Evolutionary conservation across 257 asterid genomes (phyloP).

Genomic region (Avicennia marina): DNA sequence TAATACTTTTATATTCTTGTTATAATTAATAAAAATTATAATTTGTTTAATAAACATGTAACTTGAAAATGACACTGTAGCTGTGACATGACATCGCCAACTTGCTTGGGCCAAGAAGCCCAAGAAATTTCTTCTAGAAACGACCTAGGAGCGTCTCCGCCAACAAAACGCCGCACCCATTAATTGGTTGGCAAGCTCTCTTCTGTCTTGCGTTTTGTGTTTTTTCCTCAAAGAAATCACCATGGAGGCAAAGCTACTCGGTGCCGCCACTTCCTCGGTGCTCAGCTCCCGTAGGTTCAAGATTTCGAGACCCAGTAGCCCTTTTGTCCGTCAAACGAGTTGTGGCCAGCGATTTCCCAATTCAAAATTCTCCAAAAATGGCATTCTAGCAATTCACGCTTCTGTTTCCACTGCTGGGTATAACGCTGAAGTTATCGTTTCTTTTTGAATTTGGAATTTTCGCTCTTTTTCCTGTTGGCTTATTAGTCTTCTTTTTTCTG

Average conservation of each 20-base stretch:
- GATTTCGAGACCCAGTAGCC: constrained; percentile 19
- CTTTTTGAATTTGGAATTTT: not conserved
- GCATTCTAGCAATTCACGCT: constrained; percentile 41
- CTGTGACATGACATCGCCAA: too few species aligned
- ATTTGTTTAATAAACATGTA: too few species aligned
- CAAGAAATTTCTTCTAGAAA: too few species aligned
- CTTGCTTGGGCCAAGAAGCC: not conserved
- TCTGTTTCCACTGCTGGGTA: constrained; percentile 48
- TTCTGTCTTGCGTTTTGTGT: too few species aligned
- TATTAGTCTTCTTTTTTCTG: not conserved
- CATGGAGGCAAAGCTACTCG: constrained; percentile 57
- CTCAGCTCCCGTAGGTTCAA: constrained; percentile 8
- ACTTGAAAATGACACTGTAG: too few species aligned
- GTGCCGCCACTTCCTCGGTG: constrained; percentile 27
- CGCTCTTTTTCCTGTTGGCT: not conserved
- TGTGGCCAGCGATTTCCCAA: constrained; percentile 15
- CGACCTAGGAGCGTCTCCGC: too few species aligned
- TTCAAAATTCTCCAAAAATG: constrained; percentile 19
- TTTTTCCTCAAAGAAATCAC: too few species aligned
- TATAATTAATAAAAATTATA: too few species aligned
- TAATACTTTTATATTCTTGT: too few species aligned
- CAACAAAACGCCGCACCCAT: too few species aligned
- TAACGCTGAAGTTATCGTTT: not conserved
- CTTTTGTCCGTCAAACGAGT: constrained; percentile 13
- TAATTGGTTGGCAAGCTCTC: too few species aligned